These are phyloP conservation scores for Solanum ossicruentum DNA, from an alignment of 257 asterid genomes.

Conservation along the genomic window DNA sequence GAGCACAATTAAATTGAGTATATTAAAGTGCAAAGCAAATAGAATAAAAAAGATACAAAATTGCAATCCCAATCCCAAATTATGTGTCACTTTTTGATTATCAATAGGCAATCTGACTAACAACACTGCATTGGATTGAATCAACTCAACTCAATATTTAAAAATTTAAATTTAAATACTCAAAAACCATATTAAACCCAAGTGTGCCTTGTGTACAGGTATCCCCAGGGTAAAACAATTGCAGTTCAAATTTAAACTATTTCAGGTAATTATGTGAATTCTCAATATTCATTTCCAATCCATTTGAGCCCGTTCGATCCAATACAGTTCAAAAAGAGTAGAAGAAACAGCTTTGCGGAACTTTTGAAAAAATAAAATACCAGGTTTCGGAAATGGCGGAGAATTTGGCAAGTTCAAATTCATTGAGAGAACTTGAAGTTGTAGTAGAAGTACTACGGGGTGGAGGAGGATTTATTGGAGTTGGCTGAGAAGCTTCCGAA, in stretches of 20 bases:
- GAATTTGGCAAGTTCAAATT: slow-evolving; percentile 57
- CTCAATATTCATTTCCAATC: neutral
- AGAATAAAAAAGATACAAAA: neutral
- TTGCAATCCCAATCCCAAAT: neutral
- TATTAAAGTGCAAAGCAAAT: neutral
- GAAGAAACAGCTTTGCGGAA: neutral
- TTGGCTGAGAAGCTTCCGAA: slow-evolving; percentile 23
- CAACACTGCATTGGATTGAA: neutral
- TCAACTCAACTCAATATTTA: neutral
- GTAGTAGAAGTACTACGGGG: neutral
- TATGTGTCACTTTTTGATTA: neutral
- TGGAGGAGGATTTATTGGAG: slow-evolving; percentile 13
- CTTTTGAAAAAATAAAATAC: neutral
- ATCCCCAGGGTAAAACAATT: neutral
- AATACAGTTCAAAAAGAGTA: neutral
- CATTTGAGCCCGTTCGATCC: neutral
- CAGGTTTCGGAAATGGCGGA: slow-evolving; percentile 69
- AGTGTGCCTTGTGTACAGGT: no score
- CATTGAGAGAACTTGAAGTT: slow-evolving; percentile 46
- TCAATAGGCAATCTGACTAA: neutral
- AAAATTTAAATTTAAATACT: neutral
- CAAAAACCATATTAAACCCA: neutral
- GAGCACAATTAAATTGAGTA: neutral
- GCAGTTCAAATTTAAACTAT: neutral
- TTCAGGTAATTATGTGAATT: neutral